These are phyloP conservation scores for Colletotrichum cuscutae DNA, from an alignment of 2,329 filamentous ascomycete species.

Conservation along the genomic window DNA sequence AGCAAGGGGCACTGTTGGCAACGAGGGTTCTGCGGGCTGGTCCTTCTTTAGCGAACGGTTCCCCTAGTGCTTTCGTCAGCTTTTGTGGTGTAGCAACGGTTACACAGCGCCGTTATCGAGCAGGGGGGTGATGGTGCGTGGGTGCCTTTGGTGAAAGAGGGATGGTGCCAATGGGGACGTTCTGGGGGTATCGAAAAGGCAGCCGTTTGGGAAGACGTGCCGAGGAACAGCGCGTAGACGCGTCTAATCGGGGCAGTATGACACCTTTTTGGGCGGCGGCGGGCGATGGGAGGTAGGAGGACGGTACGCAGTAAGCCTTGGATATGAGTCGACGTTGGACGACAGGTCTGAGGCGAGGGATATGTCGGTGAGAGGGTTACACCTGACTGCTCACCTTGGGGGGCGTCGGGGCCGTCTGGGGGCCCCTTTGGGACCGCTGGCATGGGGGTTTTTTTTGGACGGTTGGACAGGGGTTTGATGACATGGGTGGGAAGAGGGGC, in stretches of 20 bases:
- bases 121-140: neutral
- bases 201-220: conserved; percentile 15
- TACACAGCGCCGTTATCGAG: conserved; percentile 8
- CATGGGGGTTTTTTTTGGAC: neutral
- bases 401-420: neutral
- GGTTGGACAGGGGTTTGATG: neutral
- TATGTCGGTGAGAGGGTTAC: conserved; percentile 32
- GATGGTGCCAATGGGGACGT: neutral
- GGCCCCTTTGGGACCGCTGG: neutral
- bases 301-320: neutral
- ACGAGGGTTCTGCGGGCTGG: conserved; percentile 18
- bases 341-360: neutral
- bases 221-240: neutral
- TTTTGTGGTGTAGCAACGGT: neutral
- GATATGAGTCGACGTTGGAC: neutral
- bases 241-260: neutral
- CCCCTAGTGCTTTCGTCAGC: conserved; percentile 32
- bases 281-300: neutral
- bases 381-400: conserved; percentile 34
- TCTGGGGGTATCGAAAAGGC: neutral
- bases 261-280: neutral
- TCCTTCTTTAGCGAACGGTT: conserved; percentile 25
- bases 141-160: too few relatives aligned
- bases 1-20: conserved; percentile 12
- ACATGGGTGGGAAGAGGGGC: conserved; percentile 7